Evolutionary conservation across 352 stramenopile species (phyloP).

Genomic region (Pythium aristosporum): DNA sequence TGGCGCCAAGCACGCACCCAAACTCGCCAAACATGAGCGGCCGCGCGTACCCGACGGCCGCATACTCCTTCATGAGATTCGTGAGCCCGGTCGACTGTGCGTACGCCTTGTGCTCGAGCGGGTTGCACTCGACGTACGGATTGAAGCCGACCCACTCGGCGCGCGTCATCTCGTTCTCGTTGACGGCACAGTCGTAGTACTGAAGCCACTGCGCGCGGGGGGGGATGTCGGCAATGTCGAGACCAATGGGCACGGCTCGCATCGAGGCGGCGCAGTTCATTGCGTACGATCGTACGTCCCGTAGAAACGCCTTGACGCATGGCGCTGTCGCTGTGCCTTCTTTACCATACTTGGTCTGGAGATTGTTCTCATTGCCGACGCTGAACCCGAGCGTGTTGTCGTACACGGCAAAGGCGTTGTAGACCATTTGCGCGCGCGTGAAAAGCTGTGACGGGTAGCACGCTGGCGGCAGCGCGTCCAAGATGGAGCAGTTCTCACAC

Average conservation of each 20-base stretch:
- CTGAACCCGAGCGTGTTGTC: slow-evolving; percentile 60
- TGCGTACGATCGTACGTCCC: slow-evolving; percentile 52
- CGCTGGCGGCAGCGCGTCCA: slow-evolving; percentile 19
- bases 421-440: slow-evolving; percentile 37
- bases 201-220: slow-evolving; percentile 54
- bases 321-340: slow-evolving; percentile 28
- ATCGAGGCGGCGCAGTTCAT: slow-evolving; percentile 38
- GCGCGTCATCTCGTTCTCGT: slow-evolving; percentile 50
- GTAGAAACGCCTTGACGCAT: slow-evolving; percentile 66
- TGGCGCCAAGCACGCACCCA: slow-evolving; percentile 61
- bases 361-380: slow-evolving; percentile 58
- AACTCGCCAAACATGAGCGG: slow-evolving; percentile 79
- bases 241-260: slow-evolving; percentile 54
- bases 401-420: slow-evolving; percentile 60
- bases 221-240: slow-evolving; percentile 58
- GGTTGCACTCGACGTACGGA: slow-evolving; percentile 57
- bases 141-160: slow-evolving; percentile 58
- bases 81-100: slow-evolving; percentile 54
- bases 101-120: slow-evolving; percentile 49
- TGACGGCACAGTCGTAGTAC: slow-evolving; percentile 56
- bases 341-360: slow-evolving; percentile 28
- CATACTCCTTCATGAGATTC: slow-evolving; percentile 64
- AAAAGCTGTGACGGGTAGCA: slow-evolving; percentile 39
- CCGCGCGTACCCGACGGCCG: slow-evolving; percentile 38
- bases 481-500: neutral